Evolutionary conservation across 2,329 filamentous ascomycete genomes (phyloP), one percentile per base, ranked within the genome.

Genomic region (Fusarium sarcochroum): DNA sequence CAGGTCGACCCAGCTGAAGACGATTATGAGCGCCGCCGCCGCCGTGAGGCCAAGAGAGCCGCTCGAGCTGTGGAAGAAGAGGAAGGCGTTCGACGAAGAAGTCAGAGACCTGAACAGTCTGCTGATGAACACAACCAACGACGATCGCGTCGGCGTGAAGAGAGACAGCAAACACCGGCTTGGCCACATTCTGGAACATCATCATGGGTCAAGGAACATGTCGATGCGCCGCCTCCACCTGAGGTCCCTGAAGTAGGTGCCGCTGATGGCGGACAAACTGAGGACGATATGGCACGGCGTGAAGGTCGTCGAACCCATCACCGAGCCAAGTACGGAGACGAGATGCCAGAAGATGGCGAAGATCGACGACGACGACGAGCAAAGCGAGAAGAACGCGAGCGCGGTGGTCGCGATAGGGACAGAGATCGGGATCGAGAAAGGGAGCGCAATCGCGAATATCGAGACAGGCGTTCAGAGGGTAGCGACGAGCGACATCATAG

Each of bases 171-270:
- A 34, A 69, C 60, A 9, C 66, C 82, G 10, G 80, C 80, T 11
- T 90, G 88, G 88, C 88, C 88, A 18, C 86, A 89, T 73, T 89
- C 86, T 8, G 88, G 88, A 25, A 90, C 88, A 0, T 87, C 86
- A 10, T 90, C 87, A 0, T 90, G 89, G 89, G 88, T 90, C 6
- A 89, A 89, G 76, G 87, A 90, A 14, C 85, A 89, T 69, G 87
- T 85, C 3, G 88, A 89, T 69, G 87, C 87, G 5, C 86, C 86
- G 3, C 87, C 87, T 4, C 87, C 88, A 3, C 87, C 86, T 1
- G 82, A 83, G 0, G 51, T 80, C 38, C 70, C 71, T 44, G 79
- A 77, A 17, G 74, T 75, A 20, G 68, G 70, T 20, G 76, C 49
- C 13, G 53, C 73, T n/a, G 79, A 80, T 14, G 79, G 77, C 2